phyloP scores from a whole-genome alignment of 805 yeast genomes.

The Zygosaccharomyces rouxii region DNA sequence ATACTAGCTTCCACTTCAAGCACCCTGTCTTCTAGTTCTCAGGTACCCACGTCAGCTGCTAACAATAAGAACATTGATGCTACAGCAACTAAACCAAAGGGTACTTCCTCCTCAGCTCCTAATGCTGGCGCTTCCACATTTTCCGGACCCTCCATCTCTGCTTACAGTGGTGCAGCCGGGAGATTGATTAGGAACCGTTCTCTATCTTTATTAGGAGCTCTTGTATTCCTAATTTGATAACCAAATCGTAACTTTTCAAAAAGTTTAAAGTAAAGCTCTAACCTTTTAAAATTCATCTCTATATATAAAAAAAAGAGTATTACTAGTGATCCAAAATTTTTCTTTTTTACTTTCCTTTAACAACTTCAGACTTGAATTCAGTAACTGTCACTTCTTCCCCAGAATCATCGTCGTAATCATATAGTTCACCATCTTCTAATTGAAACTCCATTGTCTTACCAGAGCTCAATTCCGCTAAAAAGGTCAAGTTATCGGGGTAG shows the following conservation, averaged over 20 bases:
- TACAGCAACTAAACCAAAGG: neutral
- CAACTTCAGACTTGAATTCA: conserved; percentile 64
- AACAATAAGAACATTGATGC: neutral
- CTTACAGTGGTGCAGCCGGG: conserved; percentile 1
- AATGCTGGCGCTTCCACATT: neutral
- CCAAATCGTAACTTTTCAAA: neutral
- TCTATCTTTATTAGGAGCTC: neutral
- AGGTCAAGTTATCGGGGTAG: conserved; percentile 44
- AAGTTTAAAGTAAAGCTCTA: neutral
- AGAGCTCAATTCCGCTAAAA: conserved; percentile 21
- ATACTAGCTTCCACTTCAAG: conserved; percentile 6
- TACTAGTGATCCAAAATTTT: neutral
- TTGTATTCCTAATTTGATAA: conserved; percentile 2
- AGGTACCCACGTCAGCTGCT: conserved; percentile 22
- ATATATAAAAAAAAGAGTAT: neutral
- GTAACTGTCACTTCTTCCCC: conserved; percentile 76
- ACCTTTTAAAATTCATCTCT: neutral
- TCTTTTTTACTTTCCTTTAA: conserved; percentile 27
- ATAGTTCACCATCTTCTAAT: conserved; percentile 85
- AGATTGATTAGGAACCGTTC: neutral
- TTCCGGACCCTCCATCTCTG: neutral
- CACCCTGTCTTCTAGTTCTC: conserved; percentile 13
- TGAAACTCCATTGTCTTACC: conserved; percentile 27
- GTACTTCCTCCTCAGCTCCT: neutral
- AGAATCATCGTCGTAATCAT: conserved; percentile 87